A percentile compares a stretch with the other conserved stretches of the same genome.
Conservation (phyloP, 1,139 yeast species). For the Pichia sp. region DNA sequence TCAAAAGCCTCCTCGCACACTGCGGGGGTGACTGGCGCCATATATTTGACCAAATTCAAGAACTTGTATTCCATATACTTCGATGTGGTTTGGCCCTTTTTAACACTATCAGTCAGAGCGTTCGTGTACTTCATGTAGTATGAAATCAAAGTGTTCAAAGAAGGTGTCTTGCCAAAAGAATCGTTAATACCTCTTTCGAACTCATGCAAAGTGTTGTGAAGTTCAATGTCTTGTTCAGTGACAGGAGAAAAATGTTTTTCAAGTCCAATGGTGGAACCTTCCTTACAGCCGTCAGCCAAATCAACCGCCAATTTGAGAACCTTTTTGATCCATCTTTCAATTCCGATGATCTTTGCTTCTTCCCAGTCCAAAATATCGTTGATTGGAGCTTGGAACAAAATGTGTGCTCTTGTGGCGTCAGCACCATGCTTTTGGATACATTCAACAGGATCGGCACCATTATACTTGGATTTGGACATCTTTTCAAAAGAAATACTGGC, state of each 20-base stretch:
- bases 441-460: constrained; percentile 85
- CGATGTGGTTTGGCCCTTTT: constrained; percentile 20
- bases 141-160: constrained; percentile 81
- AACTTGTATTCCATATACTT: constrained; percentile 14
- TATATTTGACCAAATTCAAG: constrained; percentile 46
- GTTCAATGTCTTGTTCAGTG: constrained; percentile 40
- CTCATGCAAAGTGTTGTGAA: constrained; percentile 57
- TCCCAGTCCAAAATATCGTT: constrained; percentile 84
- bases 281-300: constrained; percentile 16
- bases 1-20: constrained; percentile 84
- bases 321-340: constrained; percentile 77
- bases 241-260: constrained; percentile 10
- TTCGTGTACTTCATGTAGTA: constrained; percentile 86
- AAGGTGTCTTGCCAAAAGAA: constrained; percentile 54
- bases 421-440: constrained; percentile 83
- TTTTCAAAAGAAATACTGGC: constrained; percentile 71
- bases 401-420: constrained; percentile 91
- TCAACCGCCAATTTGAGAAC: constrained; percentile 44
- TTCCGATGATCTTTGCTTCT: constrained; percentile 78
- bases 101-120: constrained; percentile 40
- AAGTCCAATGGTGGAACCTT: constrained; percentile 2
- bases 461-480: constrained; percentile 93
- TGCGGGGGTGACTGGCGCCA: constrained; percentile 77
- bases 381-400: constrained; percentile 90
- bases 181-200: constrained; percentile 48